Percentiles rank a stretch among this genome's conserved stretches.
Evolutionary conservation across 345 rosid species (phyloP).

Genomic region (Citrus inodora): DNA sequence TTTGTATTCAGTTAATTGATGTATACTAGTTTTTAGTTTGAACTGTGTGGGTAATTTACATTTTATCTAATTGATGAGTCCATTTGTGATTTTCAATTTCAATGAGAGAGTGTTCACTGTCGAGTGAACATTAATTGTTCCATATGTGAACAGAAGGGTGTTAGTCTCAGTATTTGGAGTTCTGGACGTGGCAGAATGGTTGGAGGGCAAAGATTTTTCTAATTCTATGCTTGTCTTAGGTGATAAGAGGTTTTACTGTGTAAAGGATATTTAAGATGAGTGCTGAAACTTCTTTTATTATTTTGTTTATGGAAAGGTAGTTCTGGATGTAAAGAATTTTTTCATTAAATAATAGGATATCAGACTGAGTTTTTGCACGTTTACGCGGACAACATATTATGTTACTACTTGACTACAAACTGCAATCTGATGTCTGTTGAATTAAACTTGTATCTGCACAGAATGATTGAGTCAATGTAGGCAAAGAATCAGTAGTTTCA

Average conservation of each 20-base stretch:
- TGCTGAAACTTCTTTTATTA: neutral
- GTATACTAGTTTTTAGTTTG: neutral
- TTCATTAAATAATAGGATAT: neutral
- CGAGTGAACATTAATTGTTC: neutral
- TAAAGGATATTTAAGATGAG: neutral
- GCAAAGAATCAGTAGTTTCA: neutral
- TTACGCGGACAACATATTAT: neutral
- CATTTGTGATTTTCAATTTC: neutral
- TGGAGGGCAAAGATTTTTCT: neutral
- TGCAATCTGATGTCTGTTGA: neutral
- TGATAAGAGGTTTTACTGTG: neutral
- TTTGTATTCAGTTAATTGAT: no score
- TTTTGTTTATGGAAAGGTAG: neutral
- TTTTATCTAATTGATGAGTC: neutral
- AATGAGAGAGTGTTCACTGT: no score
- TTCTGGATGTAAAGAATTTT: neutral
- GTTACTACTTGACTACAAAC: neutral
- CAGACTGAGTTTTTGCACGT: neutral
- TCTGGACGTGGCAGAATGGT: neutral
- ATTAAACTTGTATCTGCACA: neutral
- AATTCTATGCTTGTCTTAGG: neutral
- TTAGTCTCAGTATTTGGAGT: neutral
- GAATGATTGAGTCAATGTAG: neutral
- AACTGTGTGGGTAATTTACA: neutral
- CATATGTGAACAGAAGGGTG: neutral